Evolutionary conservation across 2,329 filamentous ascomycete species (phyloP).

Genomic region (Remersonia thermophila): DNA sequence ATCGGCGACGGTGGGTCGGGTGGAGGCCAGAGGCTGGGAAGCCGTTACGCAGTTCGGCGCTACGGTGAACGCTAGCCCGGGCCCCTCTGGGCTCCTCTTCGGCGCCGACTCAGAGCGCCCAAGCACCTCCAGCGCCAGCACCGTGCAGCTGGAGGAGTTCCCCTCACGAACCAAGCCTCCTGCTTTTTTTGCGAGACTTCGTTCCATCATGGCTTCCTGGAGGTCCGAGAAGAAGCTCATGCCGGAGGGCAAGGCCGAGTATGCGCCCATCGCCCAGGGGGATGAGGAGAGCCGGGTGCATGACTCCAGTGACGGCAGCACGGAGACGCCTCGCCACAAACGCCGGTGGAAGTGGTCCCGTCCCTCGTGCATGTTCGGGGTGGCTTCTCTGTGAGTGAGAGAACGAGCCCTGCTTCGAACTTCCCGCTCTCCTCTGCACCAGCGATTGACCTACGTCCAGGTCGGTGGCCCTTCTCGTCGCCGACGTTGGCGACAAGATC

Average conservation of each 20-base stretch:
- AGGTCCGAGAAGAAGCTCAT: constrained; percentile 1
- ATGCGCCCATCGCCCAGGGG: constrained; percentile 1
- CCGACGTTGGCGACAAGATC: neutral
- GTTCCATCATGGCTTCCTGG: constrained; percentile 9
- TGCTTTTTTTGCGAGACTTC: constrained; percentile 1
- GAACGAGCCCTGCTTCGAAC: neutral
- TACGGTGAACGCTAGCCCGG: too few relatives aligned
- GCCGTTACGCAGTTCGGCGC: neutral
- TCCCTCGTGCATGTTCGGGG: constrained; percentile 1
- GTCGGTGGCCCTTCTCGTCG: constrained; percentile 1
- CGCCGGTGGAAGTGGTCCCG: constrained; percentile 1
- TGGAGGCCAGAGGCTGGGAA: constrained; percentile 4
- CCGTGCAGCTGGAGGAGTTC: too few relatives aligned
- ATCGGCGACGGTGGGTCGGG: constrained; percentile 4
- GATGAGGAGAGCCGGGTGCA: constrained; percentile 1
- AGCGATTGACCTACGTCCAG: neutral
- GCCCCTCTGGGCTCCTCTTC: too few relatives aligned
- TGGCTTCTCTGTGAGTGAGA: constrained; percentile 2
- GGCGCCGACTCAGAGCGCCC: too few relatives aligned
- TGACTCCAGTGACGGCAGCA: neutral
- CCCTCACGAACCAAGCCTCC: neutral
- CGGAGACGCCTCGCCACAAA: neutral
- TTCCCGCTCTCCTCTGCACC: neutral
- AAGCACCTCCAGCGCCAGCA: too few relatives aligned
- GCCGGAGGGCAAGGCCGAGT: constrained; percentile 1